Base-by-base conservation (phyloP, 2,329 filamentous ascomycete genomes). In the Fusarium incarnatum region DNA sequence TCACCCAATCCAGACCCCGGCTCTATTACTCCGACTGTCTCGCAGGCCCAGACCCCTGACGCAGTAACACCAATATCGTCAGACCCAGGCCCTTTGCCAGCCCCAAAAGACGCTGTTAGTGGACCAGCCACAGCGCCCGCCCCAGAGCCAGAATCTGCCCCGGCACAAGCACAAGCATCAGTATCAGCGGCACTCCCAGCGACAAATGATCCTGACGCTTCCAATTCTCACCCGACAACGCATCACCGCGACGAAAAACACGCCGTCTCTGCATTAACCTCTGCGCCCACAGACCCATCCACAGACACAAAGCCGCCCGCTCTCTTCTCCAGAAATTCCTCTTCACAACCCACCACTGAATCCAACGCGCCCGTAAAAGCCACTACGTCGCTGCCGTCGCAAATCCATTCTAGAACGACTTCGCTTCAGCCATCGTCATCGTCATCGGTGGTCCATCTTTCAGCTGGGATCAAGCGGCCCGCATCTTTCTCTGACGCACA, bases 381-480 rank as follows among this genome's bases (percentile, higher is more conserved):
- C 37, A 52, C 47, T 60, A 68, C 68, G 65, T 71, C 69, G 60
- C 71, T 61, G 54, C 69, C 57, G 45, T 66, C 61, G 69, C 74
- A 70, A 55, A 73, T 74, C 45, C 80, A 80, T 72, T 78, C 80
- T 52, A 79, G 64, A 80, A 57, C 68, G 10, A 68, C 68, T 22
- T 71, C 81, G 52, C 79, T 80, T 67, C 79, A 82, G 70, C 71
- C 77, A 60, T 69, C 77, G 48, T 64, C 77, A 60, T 68, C 77
- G 47, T 65, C 74, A 56, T 57, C 69, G 55, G 72, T 49, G 60
- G 69, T 64, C 61, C 68, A 74, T 46, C 65, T 68, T 60, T 71
- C 72, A 45, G 54, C 72, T 50, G 72, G 69, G 56, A 44, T 68
- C 52, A 73, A 58, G 65, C 72, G 74, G 65, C 68, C 73, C 70